These are phyloP conservation scores for Naematelia encephala DNA, from an alignment of 768 basidiomycete species.

Conservation along the genomic window DNA sequence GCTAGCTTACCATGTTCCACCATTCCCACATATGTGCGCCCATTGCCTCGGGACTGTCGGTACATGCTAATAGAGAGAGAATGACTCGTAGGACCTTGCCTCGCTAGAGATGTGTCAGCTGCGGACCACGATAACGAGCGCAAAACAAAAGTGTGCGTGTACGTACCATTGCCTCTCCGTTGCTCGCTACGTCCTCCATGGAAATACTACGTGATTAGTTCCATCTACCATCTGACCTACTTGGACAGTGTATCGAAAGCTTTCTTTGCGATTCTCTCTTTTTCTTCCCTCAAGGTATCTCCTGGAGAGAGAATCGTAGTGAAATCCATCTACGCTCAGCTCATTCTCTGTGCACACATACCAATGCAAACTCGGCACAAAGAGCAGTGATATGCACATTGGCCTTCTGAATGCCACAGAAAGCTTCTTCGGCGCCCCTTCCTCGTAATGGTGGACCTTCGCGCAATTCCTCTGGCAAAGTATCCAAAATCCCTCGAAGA, in stretches of 20 bases:
- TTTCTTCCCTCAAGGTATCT: conserved; percentile 20
- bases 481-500: conserved; percentile 11
- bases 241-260: conserved; percentile 26
- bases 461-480: conserved; percentile 15
- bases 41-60: conserved; percentile 16
- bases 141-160: too few species aligned
- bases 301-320: conserved; percentile 20
- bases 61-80: conserved; percentile 25
- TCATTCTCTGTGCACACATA: conserved; percentile 10
- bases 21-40: conserved; percentile 34
- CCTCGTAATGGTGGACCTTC: background rate
- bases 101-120: too few species aligned
- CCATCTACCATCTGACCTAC: conserved; percentile 5
- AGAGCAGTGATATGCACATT: conserved; percentile 39
- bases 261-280: conserved; percentile 29
- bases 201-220: conserved; percentile 21
- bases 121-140: background rate
- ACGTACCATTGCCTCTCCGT: conserved; percentile 42
- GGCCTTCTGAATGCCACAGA: conserved; percentile 36
- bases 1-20: conserved; percentile 38
- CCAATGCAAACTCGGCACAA: conserved; percentile 32
- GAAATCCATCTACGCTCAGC: conserved; percentile 32
- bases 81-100: conserved; percentile 39
- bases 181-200: conserved; percentile 36
- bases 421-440: conserved; percentile 10